Evolutionary conservation across 2,329 filamentous ascomycete species (phyloP), one percentile per base, ranked within the genome.

Genomic region (Zasmidium citrigriseum): DNA sequence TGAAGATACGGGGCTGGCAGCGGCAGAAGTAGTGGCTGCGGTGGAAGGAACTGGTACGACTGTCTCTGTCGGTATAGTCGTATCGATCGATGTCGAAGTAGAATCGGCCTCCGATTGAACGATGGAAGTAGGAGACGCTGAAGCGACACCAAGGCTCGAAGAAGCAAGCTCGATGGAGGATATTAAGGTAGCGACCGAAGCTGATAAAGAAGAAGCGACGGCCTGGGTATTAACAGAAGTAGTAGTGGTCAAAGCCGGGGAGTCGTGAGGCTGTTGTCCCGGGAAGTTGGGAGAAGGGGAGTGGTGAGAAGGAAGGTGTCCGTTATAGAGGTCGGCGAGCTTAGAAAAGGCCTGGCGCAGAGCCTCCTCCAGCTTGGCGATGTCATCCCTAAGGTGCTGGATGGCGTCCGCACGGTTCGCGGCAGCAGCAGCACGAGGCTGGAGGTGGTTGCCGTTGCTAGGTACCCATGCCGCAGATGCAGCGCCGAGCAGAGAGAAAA

Each of bases 401-500:
- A 61, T 52, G 45, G 53, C 50, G 54, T 54, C 41, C 11, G 53
- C 46, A 46, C 54, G 60, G 51, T 60, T 54, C 46, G 56, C 38
- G 38, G n/a, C n/a, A n/a, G n/a, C n/a, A n/a, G n/a, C n/a, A n/a
- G 45, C 34, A 27, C 44, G 50, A 51, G 51, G 49, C 51, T 49
- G 53, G 55, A 53, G 58, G 54, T 58, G 60, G 58, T 57, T 44
- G 27, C 53, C 46, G 52, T 49, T 55, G 55, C 59, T 55, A 58
- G 63, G 57, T 47, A 63, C 54, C 63, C 61, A 53, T 58, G 64
- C 62, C 38, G 63, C 58, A 78, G 54, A 29, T 49, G 57, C 63
- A 46, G 57, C 59, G 38, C 58, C 63, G 41, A 64, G 54, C 12
- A 63, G 47, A 54, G 60, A 44, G 53, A 52, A 56, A 63, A 67